Percentiles rank a stretch among this genome's conserved stretches.
These are phyloP conservation scores for Didymella lethalis DNA, from an alignment of 2,329 filamentous ascomycete genomes.

Conservation along the genomic window DNA sequence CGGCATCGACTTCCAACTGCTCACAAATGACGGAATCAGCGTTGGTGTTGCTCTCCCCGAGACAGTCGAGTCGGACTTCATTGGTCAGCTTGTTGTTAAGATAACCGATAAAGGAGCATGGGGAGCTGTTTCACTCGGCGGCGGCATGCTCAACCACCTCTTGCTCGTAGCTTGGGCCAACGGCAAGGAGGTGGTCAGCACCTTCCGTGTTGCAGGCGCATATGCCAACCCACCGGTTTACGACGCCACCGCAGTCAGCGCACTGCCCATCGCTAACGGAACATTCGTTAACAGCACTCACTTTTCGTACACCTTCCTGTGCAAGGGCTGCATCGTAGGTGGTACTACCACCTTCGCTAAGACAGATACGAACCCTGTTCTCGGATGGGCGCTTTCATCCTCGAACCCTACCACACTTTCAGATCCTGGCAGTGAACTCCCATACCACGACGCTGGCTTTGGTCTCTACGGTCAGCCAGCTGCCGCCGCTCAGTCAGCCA, in stretches of 20 bases:
- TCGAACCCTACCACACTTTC: constrained; percentile 27
- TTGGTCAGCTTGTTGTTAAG: constrained; percentile 24
- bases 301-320: constrained; percentile 64
- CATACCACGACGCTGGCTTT: constrained; percentile 30
- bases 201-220: constrained; percentile 55
- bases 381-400: constrained; percentile 38
- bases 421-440: constrained; percentile 20
- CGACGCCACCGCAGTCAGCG: constrained; percentile 52
- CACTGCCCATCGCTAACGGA: constrained; percentile 59
- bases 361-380: constrained; percentile 26
- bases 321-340: constrained; percentile 46
- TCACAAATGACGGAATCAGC: constrained; percentile 17
- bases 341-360: constrained; percentile 41
- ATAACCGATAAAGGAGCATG: constrained; percentile 42
- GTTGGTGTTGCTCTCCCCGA: constrained; percentile 22
- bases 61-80: constrained; percentile 20
- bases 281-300: constrained; percentile 63
- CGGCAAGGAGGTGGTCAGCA: constrained; percentile 54
- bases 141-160: constrained; percentile 58
- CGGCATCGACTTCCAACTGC: constrained; percentile 23
- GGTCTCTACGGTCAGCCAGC: constrained; percentile 30
- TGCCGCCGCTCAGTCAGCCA: constrained; percentile 28
- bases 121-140: constrained; percentile 58
- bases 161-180: constrained; percentile 62
- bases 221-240: constrained; percentile 58